These are phyloP conservation scores for Thalassiosira hispida DNA, from an alignment of 352 stramenopile genomes.

Conservation along the genomic window DNA sequence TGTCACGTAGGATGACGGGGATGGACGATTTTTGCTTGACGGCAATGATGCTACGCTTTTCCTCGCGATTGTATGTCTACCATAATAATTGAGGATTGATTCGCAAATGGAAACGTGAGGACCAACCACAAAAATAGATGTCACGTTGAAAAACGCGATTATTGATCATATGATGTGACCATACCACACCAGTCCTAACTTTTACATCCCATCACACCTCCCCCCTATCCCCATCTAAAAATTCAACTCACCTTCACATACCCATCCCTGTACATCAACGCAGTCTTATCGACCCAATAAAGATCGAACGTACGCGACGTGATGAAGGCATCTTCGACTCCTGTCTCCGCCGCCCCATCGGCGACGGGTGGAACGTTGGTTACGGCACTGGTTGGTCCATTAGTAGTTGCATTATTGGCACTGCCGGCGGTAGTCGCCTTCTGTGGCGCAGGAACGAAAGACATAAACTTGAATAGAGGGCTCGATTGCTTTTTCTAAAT, in stretches of 20 bases:
- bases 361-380: conserved; percentile 36
- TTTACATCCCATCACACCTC: too few species aligned
- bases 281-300: conserved; percentile 79
- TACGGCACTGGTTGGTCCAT: conserved; percentile 41
- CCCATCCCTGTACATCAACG: conserved; percentile 83
- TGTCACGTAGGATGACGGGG: conserved; percentile 83
- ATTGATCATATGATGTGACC: neutral
- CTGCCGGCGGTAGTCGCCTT: conserved; percentile 71
- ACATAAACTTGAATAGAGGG: conserved; percentile 69
- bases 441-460: conserved; percentile 82
- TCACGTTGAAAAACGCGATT: neutral
- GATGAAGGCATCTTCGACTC: conserved; percentile 74
- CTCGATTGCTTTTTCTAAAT: conserved; percentile 4
- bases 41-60: conserved; percentile 64
- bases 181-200: too few species aligned
- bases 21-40: conserved; percentile 81
- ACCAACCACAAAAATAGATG: conserved; percentile 12
- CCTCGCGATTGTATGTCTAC: conserved; percentile 76
- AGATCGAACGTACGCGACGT: conserved; percentile 83
- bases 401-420: conserved; percentile 50
- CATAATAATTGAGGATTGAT: conserved; percentile 9
- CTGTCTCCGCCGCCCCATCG: conserved; percentile 36
- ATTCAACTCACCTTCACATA: conserved; percentile 74
- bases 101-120: neutral
- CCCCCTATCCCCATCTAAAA: neutral